Base-by-base conservation (phyloP, 2,329 filamentous ascomycete species). In the Cercospora nicotianae region DNA sequence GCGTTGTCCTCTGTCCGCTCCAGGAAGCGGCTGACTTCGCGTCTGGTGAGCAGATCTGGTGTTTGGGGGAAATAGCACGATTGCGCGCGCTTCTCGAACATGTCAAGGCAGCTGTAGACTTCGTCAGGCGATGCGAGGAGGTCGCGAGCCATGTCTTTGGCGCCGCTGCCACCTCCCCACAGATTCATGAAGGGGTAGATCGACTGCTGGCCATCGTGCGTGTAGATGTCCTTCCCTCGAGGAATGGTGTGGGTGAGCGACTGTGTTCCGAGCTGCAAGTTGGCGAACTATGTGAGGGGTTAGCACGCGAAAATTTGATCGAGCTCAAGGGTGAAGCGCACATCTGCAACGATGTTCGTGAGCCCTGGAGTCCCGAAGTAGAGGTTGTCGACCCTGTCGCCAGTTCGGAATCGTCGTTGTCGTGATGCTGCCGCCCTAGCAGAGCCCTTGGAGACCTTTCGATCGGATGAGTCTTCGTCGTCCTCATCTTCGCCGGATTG, bases 301-400 rank as follows among this genome's bases (percentile, higher is more conserved):
- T 48, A 70, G 67, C 67, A 42, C 65, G 30, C 45, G 66, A 39
- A 58, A 9, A 30, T 66, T 57, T 66, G 48, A 39, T 30, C n/a
- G 61, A 3, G 53, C 61, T 33, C 30, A 23, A 16, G 45, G 36
- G n/a, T 18, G n/a, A 39, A 20, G 70, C 77, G 66, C 71, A 84
- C 83, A 73, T 85, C 83, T 66, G 77, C 76, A 42, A 84, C 77
- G 30, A 84, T 79, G 68, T 78, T 84, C 12, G 81, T 81, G 51
- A 84, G 77, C 5, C 81, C 81, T n/a, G 83, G 82, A 53, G 80
- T 82, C 7, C 82, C 83, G 73, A 84, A 85, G 72, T 84, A 85
- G 5, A 83, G 77, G 65, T 81, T 83, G 66, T 83, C 81, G 36
- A 79, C 74, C 68, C 79, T 77, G 65, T 81, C 80, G 23, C 77